Evolutionary conservation across 2,329 filamentous ascomycete species (phyloP), one percentile per base, ranked within the genome.

Genomic region (Xylaria sp.): DNA sequence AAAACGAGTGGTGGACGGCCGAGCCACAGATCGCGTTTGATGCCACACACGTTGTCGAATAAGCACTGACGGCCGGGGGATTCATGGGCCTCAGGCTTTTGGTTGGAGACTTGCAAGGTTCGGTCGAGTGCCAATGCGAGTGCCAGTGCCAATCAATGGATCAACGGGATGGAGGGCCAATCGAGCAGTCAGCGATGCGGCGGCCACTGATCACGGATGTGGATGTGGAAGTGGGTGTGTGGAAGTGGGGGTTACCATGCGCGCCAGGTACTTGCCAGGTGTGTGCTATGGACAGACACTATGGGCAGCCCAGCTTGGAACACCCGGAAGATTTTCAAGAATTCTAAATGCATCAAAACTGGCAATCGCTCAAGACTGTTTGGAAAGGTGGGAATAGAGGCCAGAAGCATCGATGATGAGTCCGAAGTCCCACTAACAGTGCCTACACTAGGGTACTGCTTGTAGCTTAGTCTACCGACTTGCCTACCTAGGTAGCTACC

Each of bases 131-230:
- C 60, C 54, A 68, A 64, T 57, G 66, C 68, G 57, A 57, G 64
- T 55, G 59, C 66, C 63, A 69, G 53, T 64, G 63, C 68, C 69
- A 71, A 73, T 74, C 72, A 74, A 75, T 73, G 72, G 73, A 73
- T 71, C 64, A 63, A 73, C 70, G 68, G 72, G 72, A 72, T 69
- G 70, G 65, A 62, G 69, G 70, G 69, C 71, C 65, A 75, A 72
- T 67, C 32, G 67, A 63, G 59, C 66, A 58, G 50, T 61, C 47
- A 51, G 54, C 53, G 58, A 68, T 60, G 65, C 50, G 44, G 58
- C 65, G 48, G 60, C 64, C 65, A 58, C 65, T 62, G 59, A 55
- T 66, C 44, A 35, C 47, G 48, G 63, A 60, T 40, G 62, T 61
- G 63, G 47, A 48, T 63, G 60, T 60, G 63, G 47, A 48, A 60